These are phyloP conservation scores for Metschnikowia anglica DNA, from an alignment of 805 yeast species.

Conservation along the genomic window DNA sequence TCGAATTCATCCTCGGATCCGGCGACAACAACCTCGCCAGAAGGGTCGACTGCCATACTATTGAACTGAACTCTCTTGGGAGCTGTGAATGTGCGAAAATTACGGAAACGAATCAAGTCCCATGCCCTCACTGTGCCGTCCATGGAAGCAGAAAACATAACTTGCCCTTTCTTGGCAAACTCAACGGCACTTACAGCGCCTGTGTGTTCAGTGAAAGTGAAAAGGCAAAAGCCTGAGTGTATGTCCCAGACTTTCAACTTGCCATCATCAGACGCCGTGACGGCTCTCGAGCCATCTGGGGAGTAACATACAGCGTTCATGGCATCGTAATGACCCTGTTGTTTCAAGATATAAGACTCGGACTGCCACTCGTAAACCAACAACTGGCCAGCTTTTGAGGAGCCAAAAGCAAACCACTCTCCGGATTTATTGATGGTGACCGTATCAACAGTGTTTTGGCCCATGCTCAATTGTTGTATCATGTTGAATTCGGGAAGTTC, in stretches of 20 bases:
- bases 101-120: constrained; percentile 90
- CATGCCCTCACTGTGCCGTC: constrained; percentile 98
- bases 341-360: constrained; percentile 90
- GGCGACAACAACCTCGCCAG: constrained; percentile 95
- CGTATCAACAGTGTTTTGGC: constrained; percentile 83
- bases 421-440: constrained; percentile 80
- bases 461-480: constrained; percentile 87
- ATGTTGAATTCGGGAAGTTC: constrained; percentile 79
- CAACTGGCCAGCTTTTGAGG: constrained; percentile 85
- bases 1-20: constrained; percentile 89
- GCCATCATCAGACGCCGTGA: constrained; percentile 96
- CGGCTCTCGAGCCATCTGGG: constrained; percentile 90
- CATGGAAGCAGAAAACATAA: constrained; percentile 83
- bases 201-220: constrained; percentile 87
- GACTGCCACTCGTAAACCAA: constrained; percentile 99
- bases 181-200: constrained; percentile 85
- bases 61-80: constrained; percentile 84
- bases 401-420: constrained; percentile 97
- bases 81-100: constrained; percentile 92
- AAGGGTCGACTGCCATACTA: constrained; percentile 90
- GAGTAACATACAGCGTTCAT: constrained; percentile 82
- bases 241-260: constrained; percentile 97
- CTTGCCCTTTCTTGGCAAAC: constrained; percentile 88
- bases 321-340: constrained; percentile 95
- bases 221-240: constrained; percentile 85